These are phyloP conservation scores for Lenwebbia sp. DNA, from an alignment of 345 rosid species.

Conservation along the genomic window DNA sequence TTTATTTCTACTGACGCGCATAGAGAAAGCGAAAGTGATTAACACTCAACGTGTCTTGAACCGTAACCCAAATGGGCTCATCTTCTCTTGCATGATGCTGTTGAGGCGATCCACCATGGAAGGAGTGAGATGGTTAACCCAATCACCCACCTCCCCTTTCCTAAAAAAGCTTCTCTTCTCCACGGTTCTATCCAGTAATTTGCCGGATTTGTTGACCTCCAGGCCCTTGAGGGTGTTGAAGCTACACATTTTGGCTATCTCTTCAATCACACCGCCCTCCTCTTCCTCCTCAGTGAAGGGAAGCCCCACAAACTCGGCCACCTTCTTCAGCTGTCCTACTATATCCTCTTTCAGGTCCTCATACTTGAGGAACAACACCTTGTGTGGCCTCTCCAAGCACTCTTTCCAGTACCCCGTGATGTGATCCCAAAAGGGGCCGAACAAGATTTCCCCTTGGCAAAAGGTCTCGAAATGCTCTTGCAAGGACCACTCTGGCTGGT, in stretches of 20 bases:
- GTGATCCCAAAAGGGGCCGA: no score
- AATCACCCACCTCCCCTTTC: not conserved
- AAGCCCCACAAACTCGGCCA: not conserved
- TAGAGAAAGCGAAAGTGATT: not conserved
- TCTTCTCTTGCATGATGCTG: not conserved
- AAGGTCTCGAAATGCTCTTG: not conserved
- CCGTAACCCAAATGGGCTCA: no score
- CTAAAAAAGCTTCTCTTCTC: not conserved
- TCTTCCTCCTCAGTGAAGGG: not conserved
- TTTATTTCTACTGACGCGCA: not conserved
- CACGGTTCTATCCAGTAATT: no score
- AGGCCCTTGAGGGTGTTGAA: not conserved
- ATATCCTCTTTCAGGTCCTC: not conserved
- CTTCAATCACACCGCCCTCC: not conserved
- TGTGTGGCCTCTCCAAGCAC: no score
- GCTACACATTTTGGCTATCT: not conserved
- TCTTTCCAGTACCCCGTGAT: no score
- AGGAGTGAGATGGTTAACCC: not conserved
- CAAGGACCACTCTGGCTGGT: not conserved
- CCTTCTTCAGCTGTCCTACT: not conserved
- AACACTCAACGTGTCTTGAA: not conserved
- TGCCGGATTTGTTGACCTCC: not conserved
- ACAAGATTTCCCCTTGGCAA: not conserved
- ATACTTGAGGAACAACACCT: not conserved
- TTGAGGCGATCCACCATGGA: not conserved